Evolutionary conservation across 106 monocot species (phyloP).

Genomic region (Dendrobium chrysotoxum): DNA sequence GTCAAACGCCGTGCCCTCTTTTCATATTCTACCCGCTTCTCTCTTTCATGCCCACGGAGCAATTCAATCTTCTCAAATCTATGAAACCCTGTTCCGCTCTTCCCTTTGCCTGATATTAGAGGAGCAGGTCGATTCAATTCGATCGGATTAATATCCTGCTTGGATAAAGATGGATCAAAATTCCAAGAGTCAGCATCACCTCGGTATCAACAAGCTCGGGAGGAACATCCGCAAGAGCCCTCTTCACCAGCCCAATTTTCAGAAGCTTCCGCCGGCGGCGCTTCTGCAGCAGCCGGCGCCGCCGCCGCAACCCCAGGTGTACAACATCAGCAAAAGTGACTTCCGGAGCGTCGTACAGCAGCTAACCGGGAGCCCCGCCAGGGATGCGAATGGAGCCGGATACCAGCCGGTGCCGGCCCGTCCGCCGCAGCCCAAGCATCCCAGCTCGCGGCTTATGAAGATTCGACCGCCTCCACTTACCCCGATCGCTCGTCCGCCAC

Average conservation of each 20-base stretch:
- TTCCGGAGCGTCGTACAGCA: conserved; percentile 61
- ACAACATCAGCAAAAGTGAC: conserved; percentile 70
- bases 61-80: neutral
- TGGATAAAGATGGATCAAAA: conserved; percentile 9
- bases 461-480: conserved; percentile 72
- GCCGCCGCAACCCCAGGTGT: conserved; percentile 44
- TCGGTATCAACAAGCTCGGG: conserved; percentile 37
- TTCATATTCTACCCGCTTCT: too few relatives aligned
- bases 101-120: neutral
- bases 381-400: conserved; percentile 12
- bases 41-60: neutral
- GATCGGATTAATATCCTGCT: neutral
- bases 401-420: conserved; percentile 8
- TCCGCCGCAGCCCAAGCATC: conserved; percentile 28
- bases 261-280: neutral
- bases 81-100: neutral
- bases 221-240: conserved; percentile 35
- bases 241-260: conserved; percentile 15
- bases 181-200: conserved; percentile 14
- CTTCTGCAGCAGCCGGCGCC: neutral
- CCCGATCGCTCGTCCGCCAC: conserved; percentile 32
- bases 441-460: conserved; percentile 58
- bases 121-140: neutral
- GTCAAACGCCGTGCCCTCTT: neutral
- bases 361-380: conserved; percentile 67